Conservation (phyloP, 352 stramenopile genomes). For the Phytophthora ohioensis region DNA sequence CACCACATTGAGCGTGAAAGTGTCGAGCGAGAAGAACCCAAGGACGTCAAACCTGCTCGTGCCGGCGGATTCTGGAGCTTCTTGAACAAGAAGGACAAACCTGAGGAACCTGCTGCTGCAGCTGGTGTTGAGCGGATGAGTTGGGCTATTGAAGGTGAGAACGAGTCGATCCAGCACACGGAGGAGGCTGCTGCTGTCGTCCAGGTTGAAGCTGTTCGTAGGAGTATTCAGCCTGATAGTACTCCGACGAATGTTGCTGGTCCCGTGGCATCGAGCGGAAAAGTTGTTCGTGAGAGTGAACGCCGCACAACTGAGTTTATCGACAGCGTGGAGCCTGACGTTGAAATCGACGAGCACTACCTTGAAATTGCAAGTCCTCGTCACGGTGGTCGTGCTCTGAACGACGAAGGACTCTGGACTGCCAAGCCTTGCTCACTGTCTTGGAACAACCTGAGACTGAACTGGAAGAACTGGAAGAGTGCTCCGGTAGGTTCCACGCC, state of each 20-base stretch:
- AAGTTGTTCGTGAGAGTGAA: conserved; percentile 38
- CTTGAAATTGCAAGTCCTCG: conserved; percentile 37
- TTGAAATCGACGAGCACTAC: conserved; percentile 41
- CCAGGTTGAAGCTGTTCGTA: conserved; percentile 19
- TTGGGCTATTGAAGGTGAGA: conserved; percentile 1
- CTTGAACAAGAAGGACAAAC: conserved; percentile 24
- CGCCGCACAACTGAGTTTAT: conserved; percentile 44
- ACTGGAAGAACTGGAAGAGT: conserved; percentile 22
- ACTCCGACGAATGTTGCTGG: conserved; percentile 6
- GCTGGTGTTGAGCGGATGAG: too few relatives aligned
- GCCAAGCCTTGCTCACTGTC: conserved; percentile 35
- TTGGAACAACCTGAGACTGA: conserved; percentile 41
- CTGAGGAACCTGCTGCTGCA: too few relatives aligned
- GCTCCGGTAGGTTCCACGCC: neutral
- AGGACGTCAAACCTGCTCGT: conserved; percentile 6
- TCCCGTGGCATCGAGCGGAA: conserved; percentile 1
- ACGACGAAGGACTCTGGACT: conserved; percentile 14
- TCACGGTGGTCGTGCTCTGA: neutral
- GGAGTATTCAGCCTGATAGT: conserved; percentile 15
- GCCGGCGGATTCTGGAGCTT: conserved; percentile 29
- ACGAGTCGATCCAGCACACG: neutral
- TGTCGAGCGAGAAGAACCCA: conserved; percentile 7
- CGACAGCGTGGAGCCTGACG: conserved; percentile 37
- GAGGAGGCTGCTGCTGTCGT: neutral
- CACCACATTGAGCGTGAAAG: conserved; percentile 17